These are phyloP conservation scores for Raffaelea albimanens DNA, from an alignment of 2,329 filamentous ascomycete genomes.

Conservation along the genomic window DNA sequence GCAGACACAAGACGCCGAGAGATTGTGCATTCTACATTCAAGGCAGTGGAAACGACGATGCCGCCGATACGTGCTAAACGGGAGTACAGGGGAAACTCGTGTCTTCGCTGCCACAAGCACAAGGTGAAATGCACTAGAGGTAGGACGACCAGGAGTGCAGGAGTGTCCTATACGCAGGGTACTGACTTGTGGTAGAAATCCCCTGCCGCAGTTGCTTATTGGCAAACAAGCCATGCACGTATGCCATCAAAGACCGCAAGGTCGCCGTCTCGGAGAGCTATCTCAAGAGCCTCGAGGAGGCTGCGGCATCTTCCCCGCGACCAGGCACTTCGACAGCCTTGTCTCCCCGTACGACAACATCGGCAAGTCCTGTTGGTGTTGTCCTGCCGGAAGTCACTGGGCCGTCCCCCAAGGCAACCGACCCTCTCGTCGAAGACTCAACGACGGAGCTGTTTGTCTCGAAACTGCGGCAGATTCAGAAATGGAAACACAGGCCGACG, in stretches of 20 bases:
- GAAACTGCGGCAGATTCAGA: slow-evolving; percentile 4
- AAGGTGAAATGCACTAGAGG: slow-evolving; percentile 5
- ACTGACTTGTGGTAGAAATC: too few species aligned
- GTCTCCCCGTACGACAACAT: too few species aligned
- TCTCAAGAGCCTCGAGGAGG: not conserved
- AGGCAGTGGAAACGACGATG: slow-evolving; percentile 1
- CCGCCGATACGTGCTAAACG: not conserved
- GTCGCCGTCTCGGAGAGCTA: slow-evolving; percentile 3
- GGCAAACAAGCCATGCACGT: slow-evolving; percentile 2
- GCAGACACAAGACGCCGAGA: too few species aligned
- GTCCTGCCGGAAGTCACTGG: too few species aligned
- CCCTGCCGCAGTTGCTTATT: slow-evolving; percentile 3
- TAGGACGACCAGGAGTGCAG: too few species aligned
- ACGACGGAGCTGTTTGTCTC: slow-evolving; percentile 3
- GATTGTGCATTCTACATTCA: too few species aligned
- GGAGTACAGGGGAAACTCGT: slow-evolving; percentile 5
- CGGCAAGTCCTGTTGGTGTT: too few species aligned
- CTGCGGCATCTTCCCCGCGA: not conserved
- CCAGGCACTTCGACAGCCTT: too few species aligned
- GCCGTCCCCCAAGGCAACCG: not conserved
- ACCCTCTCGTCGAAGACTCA: not conserved
- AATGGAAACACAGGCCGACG: not conserved
- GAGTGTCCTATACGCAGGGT: too few species aligned
- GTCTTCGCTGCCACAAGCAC: slow-evolving; percentile 6
- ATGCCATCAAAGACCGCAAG: not conserved